Conservation (phyloP, 768 basidiomycete species). For the Mycena belliarum region DNA sequence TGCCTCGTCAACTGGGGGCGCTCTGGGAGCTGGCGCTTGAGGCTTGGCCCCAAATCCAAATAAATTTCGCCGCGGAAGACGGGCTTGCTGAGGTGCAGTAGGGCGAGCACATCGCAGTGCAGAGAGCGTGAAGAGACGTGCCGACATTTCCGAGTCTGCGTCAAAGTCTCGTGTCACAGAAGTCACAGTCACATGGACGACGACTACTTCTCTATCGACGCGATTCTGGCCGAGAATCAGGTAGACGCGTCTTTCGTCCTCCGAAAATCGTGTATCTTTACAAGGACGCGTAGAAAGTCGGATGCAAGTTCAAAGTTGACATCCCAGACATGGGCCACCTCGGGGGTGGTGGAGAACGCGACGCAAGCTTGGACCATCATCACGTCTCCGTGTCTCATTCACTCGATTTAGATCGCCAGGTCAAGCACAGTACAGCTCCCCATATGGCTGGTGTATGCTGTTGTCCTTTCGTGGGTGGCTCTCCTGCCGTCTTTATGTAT, state of each 20-base stretch:
- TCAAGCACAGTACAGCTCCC: constrained; percentile 80
- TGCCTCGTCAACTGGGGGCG: not conserved
- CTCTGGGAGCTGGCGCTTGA: not conserved
- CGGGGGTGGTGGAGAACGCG: constrained; percentile 80
- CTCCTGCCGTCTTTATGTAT: constrained; percentile 38
- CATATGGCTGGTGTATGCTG: constrained; percentile 87
- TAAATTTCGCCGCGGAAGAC: constrained; percentile 2
- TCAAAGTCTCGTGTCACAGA: constrained; percentile 4
- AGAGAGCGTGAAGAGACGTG: constrained; percentile 4
- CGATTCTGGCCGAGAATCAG: constrained; percentile 92
- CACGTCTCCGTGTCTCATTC: constrained; percentile 12
- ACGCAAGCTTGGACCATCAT: constrained; percentile 50
- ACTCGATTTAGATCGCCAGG: constrained; percentile 64
- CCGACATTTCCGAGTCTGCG: not conserved
- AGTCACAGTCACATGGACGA: constrained; percentile 60
- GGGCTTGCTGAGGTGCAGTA: not conserved
- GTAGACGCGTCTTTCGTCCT: constrained; percentile 34
- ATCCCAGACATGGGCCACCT: constrained; percentile 88
- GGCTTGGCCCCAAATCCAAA: constrained; percentile 9
- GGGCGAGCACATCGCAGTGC: constrained; percentile 5
- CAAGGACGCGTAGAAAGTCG: constrained; percentile 66
- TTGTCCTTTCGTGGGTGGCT: constrained; percentile 44
- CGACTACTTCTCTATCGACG: constrained; percentile 90
- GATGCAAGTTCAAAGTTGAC: constrained; percentile 88
- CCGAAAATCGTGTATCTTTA: not conserved